Conservation (phyloP, 2,329 filamentous ascomycete species). For the Cladophialophora chaetospira region DNA sequence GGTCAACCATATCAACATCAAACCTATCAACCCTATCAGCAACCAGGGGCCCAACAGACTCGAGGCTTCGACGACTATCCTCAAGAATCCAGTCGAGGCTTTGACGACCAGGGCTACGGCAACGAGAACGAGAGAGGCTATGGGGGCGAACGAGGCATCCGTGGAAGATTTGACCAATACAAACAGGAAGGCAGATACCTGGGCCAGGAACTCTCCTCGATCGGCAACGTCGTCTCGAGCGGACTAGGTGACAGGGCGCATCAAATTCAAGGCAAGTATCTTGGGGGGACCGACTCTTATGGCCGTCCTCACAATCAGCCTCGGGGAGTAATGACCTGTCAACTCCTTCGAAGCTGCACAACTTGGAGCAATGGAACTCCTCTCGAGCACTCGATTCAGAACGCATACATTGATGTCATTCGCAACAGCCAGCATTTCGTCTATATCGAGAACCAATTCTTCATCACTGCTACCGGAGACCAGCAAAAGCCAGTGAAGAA, state of each 20-base stretch:
- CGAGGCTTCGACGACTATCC: slow-evolving; percentile 29
- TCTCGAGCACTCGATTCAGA: slow-evolving; percentile 78
- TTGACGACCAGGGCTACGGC: slow-evolving; percentile 38
- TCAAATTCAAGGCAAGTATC: slow-evolving; percentile 39
- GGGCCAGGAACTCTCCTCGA: slow-evolving; percentile 41
- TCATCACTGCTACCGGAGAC: slow-evolving; percentile 77
- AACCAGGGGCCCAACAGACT: slow-evolving; percentile 14
- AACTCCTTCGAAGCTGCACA: slow-evolving; percentile 48
- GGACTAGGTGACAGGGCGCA: slow-evolving; percentile 47
- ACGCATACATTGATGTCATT: slow-evolving; percentile 77
- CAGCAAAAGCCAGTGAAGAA: slow-evolving; percentile 73
- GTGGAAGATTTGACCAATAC: slow-evolving; percentile 38
- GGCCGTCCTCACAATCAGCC: slow-evolving; percentile 26
- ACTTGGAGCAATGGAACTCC: slow-evolving; percentile 63
- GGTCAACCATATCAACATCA: slow-evolving; percentile 28
- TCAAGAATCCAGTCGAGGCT: slow-evolving; percentile 36
- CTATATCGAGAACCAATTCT: slow-evolving; percentile 86
- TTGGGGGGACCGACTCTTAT: slow-evolving; percentile 24
- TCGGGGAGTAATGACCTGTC: slow-evolving; percentile 35
- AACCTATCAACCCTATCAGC: slow-evolving; percentile 24
- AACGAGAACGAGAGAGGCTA: slow-evolving; percentile 36
- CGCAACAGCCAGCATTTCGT: slow-evolving; percentile 69
- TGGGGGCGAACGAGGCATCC: slow-evolving; percentile 37
- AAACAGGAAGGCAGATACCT: slow-evolving; percentile 33
- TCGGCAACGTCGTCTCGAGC: slow-evolving; percentile 43